Percentiles rank a stretch among this genome's conserved stretches.
Evolutionary conservation across 129 eudicot species (phyloP).

Genomic region (Silybum marianum): DNA sequence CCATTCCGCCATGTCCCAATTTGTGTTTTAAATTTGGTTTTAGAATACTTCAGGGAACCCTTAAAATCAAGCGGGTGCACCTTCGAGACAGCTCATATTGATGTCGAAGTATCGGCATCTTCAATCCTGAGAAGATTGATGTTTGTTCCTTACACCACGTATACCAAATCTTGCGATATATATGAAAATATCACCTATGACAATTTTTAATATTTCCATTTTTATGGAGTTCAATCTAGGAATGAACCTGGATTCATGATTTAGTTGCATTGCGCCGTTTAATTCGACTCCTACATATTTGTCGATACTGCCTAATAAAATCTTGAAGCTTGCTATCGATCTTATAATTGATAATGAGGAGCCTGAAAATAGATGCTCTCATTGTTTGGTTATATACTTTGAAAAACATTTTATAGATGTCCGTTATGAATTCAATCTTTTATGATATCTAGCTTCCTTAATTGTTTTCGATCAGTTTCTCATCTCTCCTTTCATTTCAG

Average conservation of each 20-base stretch:
- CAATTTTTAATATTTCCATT: neutral
- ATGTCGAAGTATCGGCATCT: neutral
- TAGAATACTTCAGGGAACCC: too few species aligned
- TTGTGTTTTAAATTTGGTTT: too few species aligned
- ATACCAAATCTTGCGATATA: neutral
- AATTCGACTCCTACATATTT: neutral
- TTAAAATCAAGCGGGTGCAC: too few species aligned
- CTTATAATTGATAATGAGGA: neutral
- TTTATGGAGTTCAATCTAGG: neutral
- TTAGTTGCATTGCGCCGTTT: neutral
- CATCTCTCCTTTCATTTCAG: constrained; percentile 43
- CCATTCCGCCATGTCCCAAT: too few species aligned
- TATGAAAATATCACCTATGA: neutral
- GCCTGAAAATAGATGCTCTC: neutral
- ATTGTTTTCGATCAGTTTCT: constrained; percentile 19
- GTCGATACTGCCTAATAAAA: neutral
- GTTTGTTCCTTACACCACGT: neutral
- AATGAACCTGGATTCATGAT: neutral
- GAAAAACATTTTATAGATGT: neutral
- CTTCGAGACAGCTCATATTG: neutral
- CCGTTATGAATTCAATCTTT: constrained; percentile 11
- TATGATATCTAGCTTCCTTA: constrained; percentile 4
- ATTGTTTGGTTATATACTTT: neutral
- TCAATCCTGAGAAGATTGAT: neutral
- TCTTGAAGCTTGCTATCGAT: neutral